Evolutionary conservation across 2,329 filamentous ascomycete species (phyloP).

Genomic region (Apiospora saccharicola): DNA sequence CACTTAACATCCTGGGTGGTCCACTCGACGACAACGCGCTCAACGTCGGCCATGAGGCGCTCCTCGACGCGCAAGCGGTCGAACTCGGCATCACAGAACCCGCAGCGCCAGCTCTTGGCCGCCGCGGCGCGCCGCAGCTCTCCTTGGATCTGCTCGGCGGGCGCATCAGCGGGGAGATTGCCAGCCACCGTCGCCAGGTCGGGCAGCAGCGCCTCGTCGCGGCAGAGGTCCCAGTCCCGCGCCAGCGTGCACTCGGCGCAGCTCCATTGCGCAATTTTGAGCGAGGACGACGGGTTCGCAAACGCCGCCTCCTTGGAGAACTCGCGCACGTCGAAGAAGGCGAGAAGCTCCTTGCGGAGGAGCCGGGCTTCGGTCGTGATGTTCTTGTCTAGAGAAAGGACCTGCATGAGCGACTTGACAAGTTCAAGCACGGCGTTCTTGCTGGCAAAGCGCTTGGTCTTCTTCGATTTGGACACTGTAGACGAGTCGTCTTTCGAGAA

Average conservation of each 20-base stretch:
- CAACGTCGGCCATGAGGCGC: constrained; percentile 76
- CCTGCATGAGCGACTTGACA: constrained; percentile 91
- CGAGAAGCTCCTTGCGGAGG: constrained; percentile 86
- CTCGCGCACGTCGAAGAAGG: constrained; percentile 92
- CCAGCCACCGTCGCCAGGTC: constrained; percentile 42
- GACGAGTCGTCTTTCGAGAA: constrained; percentile 31
- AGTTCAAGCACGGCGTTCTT: constrained; percentile 86
- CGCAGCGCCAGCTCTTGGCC: constrained; percentile 73
- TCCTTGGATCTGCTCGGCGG: constrained; percentile 24
- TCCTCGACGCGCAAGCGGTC: constrained; percentile 87
- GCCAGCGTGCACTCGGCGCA: constrained; percentile 92
- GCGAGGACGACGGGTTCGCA: constrained; percentile 79
- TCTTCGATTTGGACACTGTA: constrained; percentile 26
- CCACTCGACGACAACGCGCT: constrained; percentile 81
- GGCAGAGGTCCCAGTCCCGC: constrained; percentile 89
- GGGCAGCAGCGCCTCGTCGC: constrained; percentile 82
- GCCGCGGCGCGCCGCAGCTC: constrained; percentile 38
- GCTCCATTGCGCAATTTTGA: constrained; percentile 78
- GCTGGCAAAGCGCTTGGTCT: constrained; percentile 38
- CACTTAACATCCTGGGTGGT: constrained; percentile 90
- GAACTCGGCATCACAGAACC: constrained; percentile 77
- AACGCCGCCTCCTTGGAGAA: constrained; percentile 91
- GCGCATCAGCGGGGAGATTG: constrained; percentile 28
- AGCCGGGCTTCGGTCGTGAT: constrained; percentile 88
- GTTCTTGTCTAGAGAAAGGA: constrained; percentile 88